A percentile compares a stretch with the other conserved stretches of the same genome.
Conservation (phyloP, 306 rosid genomes). For the Citrullus amarus region DNA sequence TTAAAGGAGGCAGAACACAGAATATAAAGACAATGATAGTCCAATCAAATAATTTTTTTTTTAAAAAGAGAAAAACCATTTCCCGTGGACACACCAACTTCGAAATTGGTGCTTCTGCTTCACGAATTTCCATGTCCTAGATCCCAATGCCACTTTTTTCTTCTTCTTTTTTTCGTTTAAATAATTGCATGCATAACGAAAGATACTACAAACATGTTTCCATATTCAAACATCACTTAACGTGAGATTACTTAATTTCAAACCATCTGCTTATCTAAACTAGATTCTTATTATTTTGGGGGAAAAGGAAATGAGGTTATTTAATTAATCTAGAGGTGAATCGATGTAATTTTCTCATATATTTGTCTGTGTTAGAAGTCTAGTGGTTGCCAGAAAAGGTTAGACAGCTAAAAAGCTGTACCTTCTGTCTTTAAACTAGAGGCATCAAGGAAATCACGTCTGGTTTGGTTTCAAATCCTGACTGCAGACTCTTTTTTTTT, state of each 20-base stretch:
- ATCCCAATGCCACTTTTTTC: neutral
- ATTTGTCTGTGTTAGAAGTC: neutral
- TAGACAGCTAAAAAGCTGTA: neutral
- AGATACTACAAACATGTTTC: neutral
- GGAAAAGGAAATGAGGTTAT: neutral
- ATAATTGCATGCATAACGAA: neutral
- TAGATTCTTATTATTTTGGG: neutral
- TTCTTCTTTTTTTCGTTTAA: neutral
- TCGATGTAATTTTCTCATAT: neutral
- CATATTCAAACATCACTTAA: neutral
- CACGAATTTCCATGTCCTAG: neutral
- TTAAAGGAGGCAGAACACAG: neutral
- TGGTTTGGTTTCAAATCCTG: neutral
- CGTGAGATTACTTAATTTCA: neutral
- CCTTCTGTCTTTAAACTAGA: neutral
- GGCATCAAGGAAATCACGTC: neutral
- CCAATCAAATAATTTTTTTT: neutral
- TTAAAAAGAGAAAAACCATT: neutral
- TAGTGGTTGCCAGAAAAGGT: slow-evolving; percentile 1
- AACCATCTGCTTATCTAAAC: too few species aligned
- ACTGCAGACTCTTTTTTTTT: neutral
- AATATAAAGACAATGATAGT: neutral
- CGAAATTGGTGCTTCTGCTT: neutral
- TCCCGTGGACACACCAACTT: neutral
- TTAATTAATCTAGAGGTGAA: neutral